Base-by-base conservation (phyloP, 345 rosid species). In the Populus tremula region DNA sequence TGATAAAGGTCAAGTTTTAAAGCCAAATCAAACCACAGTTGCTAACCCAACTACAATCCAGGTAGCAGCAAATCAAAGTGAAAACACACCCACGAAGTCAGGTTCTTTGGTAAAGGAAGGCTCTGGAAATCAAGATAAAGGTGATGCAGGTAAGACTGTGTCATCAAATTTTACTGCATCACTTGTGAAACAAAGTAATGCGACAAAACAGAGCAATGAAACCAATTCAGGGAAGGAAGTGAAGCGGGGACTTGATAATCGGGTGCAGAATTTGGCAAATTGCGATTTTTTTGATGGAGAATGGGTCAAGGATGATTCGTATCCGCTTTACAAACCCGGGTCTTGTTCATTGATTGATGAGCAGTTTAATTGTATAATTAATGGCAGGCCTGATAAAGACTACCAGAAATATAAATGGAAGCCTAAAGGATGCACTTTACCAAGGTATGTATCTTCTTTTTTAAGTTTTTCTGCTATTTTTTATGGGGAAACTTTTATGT, bases 321-420 rank as follows among this genome's bases (percentile, higher is more conserved):
- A 96, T 85, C 99, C 99, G 3, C 95, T 96, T 16, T 96, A 96
- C 87, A 89, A 89, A 71, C 92, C 95, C 3, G 97, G 95, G 56
- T 87, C 98, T 17, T 96, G 99, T 86, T 88, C 91, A 20, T 67
- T 90, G 11, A 88, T 96, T 23, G 99, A 96, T 80, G 89, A 88
- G 79, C 99, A 93, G 68, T 96, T 96, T 77, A 88, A 87, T 23
- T 96, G 99, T 76, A 72, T 93, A 45, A 66, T 43, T 64, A 96
- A 96, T 62, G 97, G 98, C 25, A 87, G 98, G 84, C 92, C 94
- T 6, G 99, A 96, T 79, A 85, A 67, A 35, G 89, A 85, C 17
- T 96, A 75, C 75, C 94, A 87, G 79, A 92, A 92, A 81, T 74
- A 84, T 43, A 93, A 90, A 82, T 96, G 99, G 99, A 92, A 89